phyloP scores from a whole-genome alignment of 2,329 filamentous ascomycete genomes.

The Hypoxylon sp. region DNA sequence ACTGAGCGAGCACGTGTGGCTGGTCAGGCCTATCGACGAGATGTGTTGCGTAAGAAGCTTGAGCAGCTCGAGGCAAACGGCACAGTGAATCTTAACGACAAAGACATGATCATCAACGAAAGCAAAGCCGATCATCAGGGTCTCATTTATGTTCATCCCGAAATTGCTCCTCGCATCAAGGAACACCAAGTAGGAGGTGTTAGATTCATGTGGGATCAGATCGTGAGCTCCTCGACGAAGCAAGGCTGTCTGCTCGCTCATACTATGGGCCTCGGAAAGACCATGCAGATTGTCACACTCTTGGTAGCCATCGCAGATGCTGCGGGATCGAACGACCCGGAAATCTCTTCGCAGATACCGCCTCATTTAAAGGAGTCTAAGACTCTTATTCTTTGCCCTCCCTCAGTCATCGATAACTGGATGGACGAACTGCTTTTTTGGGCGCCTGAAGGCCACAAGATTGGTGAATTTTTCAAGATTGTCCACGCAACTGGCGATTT shows the following conservation, averaged over 20 bases:
- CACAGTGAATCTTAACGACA: slow-evolving; percentile 59
- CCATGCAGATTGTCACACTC: slow-evolving; percentile 91
- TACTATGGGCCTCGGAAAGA: slow-evolving; percentile 94
- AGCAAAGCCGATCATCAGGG: slow-evolving; percentile 72
- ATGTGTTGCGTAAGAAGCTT: slow-evolving; percentile 59
- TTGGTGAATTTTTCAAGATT: slow-evolving; percentile 73
- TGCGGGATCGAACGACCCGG: slow-evolving; percentile 69
- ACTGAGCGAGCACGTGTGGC: slow-evolving; percentile 67
- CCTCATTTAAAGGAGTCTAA: slow-evolving; percentile 71
- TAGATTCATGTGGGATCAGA: slow-evolving; percentile 89
- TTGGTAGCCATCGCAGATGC: slow-evolving; percentile 81
- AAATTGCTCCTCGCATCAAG: slow-evolving; percentile 78
- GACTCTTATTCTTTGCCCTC: slow-evolving; percentile 82
- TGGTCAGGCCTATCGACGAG: slow-evolving; percentile 68
- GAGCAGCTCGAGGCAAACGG: slow-evolving; percentile 62
- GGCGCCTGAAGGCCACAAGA: slow-evolving; percentile 67
- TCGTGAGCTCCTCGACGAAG: slow-evolving; percentile 72
- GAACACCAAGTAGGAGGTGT: slow-evolving; percentile 86
- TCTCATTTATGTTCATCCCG: slow-evolving; percentile 74
- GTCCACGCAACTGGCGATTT: slow-evolving; percentile 57
- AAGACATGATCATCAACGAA: slow-evolving; percentile 76
- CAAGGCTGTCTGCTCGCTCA: slow-evolving; percentile 89
- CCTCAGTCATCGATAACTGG: slow-evolving; percentile 86
- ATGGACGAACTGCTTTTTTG: slow-evolving; percentile 80
- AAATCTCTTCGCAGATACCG: slow-evolving; percentile 77